Base-by-base conservation (phyloP, 2,329 filamentous ascomycete genomes). In the Aspergillus amoenus region DNA sequence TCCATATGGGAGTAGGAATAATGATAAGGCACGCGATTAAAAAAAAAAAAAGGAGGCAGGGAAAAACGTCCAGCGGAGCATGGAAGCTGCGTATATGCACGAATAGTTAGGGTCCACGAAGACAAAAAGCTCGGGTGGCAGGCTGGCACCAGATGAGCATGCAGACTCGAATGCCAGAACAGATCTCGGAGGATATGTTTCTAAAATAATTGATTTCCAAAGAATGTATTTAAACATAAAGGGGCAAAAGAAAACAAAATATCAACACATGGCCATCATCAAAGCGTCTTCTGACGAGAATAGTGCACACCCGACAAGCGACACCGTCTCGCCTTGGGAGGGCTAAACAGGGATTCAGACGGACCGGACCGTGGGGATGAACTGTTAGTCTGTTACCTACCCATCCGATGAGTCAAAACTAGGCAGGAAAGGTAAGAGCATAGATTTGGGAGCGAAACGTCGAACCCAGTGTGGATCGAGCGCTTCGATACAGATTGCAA, bases 21-120 rank as follows among this genome's bases (percentile, higher is more conserved):
- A 58, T 57, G 49, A 64, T 57, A 59, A 55, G 59, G 52, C 56
- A 60, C 66, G 60, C 63, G 60, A 62, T 55, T 27, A 24, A 24
- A 24, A 56, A 61, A 55, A 61, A 53, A 60, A 59, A 61, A 50
- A 59, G 48, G 56, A 64, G 59, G 57, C 56, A 51, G 56, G 58
- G 59, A 57, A 52, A 41, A 52, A 49, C 40, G 48, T 52, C 34
- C 42, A 54, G 55, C 52, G 42, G 58, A 59, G 57, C 49, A 61
- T 55, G 54, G 44, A 49, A 46, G 48, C 49, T 60, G 64, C 56
- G 57, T 57, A 63, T 63, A 65, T 58, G 67, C 64, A 57, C 70
- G 68, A 73, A 73, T 72, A 48, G 61, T 50, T 60, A 64, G 60
- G 57, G 65, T 67, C 66, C 71, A 73, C 70, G 68, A 68, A 61